phyloP scores from a whole-genome alignment of 2,329 filamentous ascomycete species.

The Rutstroemia sp. region DNA sequence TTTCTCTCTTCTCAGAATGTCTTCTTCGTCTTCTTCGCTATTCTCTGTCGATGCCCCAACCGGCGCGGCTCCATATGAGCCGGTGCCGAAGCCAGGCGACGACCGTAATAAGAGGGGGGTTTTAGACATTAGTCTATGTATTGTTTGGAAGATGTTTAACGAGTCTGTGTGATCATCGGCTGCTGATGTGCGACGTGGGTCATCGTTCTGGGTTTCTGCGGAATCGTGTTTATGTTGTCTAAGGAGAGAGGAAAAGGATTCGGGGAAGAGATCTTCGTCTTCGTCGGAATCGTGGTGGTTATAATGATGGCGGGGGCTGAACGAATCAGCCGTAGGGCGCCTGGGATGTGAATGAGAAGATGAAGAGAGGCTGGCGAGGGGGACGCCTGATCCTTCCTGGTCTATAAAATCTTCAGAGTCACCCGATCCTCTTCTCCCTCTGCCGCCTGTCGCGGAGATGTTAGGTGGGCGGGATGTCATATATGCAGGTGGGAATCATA shows the following conservation, averaged over 20 bases:
- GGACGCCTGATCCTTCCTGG: slow-evolving; percentile 1
- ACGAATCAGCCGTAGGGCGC: neutral
- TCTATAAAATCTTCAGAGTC: slow-evolving; percentile 6
- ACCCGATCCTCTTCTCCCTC: slow-evolving; percentile 1
- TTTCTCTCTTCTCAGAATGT: slow-evolving; percentile 18
- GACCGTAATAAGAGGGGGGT: slow-evolving; percentile 51
- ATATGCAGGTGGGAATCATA: slow-evolving; percentile 9
- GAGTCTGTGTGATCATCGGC: slow-evolving; percentile 1
- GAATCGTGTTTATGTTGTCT: slow-evolving; percentile 18
- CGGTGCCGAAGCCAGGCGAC: slow-evolving; percentile 51
- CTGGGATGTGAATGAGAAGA: neutral
- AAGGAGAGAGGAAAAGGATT: slow-evolving; percentile 23
- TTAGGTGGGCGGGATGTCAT: slow-evolving; percentile 3
- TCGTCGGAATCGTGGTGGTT: neutral
- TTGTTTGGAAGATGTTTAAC: slow-evolving; percentile 17
- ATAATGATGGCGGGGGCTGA: neutral
- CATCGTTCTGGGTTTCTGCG: slow-evolving; percentile 13
- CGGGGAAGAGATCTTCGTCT: slow-evolving; percentile 23
- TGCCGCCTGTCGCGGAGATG: slow-evolving; percentile 8
- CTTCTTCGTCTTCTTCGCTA: slow-evolving; percentile 27
- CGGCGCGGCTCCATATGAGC: slow-evolving; percentile 53
- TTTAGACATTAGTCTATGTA: slow-evolving; percentile 34
- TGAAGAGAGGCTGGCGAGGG: neutral
- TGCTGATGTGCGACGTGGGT: slow-evolving; percentile 7
- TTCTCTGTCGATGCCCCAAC: slow-evolving; percentile 34